Percentiles rank a stretch among this genome's conserved stretches.
Conservation (phyloP, 2,329 filamentous ascomycete species). For the Fusarium buharicum region DNA sequence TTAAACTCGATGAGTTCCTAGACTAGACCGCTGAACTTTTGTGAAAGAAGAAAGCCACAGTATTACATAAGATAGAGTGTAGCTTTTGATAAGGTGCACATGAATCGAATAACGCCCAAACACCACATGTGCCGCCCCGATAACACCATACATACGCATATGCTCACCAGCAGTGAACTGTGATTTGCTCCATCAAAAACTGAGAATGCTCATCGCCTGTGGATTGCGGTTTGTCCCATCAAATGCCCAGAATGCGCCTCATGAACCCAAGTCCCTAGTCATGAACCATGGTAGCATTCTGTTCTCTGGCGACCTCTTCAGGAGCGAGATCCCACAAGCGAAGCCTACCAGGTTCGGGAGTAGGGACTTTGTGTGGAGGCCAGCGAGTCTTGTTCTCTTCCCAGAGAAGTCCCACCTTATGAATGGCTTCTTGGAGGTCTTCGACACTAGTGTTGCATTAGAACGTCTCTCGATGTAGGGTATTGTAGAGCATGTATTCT, state of each 20-base stretch:
- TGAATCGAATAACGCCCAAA: slow-evolving; percentile 21
- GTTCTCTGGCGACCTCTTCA: slow-evolving; percentile 49
- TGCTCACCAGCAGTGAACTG: not conserved
- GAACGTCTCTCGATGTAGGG: not conserved
- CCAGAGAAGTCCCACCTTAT: slow-evolving; percentile 51
- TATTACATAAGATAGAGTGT: slow-evolving; percentile 17
- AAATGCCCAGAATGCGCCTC: slow-evolving; percentile 5
- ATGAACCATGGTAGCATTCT: slow-evolving; percentile 52
- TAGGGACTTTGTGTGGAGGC: slow-evolving; percentile 46
- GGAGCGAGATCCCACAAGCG: slow-evolving; percentile 52
- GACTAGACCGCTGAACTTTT: slow-evolving; percentile 21
- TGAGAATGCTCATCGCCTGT: not conserved
- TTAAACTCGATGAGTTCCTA: slow-evolving; percentile 28
- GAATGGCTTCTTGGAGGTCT: slow-evolving; percentile 52
- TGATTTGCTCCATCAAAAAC: not conserved
- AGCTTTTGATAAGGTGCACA: slow-evolving; percentile 19
- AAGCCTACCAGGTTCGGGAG: slow-evolving; percentile 31
- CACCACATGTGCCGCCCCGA: slow-evolving; percentile 19
- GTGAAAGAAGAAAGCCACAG: slow-evolving; percentile 10
- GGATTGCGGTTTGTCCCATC: not conserved
- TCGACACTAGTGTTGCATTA: slow-evolving; percentile 36
- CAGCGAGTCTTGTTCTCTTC: slow-evolving; percentile 52
- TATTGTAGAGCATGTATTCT: not conserved
- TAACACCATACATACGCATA: not conserved
- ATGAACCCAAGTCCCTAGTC: slow-evolving; percentile 49